These are phyloP conservation scores for Lactifluus piperatus DNA, from an alignment of 768 basidiomycete species.

Conservation along the genomic window DNA sequence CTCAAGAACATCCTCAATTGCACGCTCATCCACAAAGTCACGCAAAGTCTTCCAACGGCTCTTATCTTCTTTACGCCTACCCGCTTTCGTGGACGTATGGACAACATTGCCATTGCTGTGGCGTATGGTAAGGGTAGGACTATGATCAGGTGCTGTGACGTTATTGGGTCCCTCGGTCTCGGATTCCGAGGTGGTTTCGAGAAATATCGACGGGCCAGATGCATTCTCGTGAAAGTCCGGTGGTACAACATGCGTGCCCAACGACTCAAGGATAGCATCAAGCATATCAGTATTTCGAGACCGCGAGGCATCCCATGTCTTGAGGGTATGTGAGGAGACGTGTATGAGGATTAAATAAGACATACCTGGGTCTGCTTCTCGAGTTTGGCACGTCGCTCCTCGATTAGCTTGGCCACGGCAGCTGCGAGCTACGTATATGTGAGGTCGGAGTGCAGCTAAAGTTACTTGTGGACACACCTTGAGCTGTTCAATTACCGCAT, in stretches of 20 bases:
- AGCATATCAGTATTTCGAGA: conserved; percentile 51
- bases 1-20: conserved; percentile 69
- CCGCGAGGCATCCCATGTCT: conserved; percentile 71
- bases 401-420: conserved; percentile 63
- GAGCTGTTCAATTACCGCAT: conserved; percentile 68
- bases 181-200: conserved; percentile 54
- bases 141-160: conserved; percentile 25
- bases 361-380: conserved; percentile 53
- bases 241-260: conserved; percentile 66
- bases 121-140: conserved; percentile 36
- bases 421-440: conserved; percentile 48
- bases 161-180: conserved; percentile 23
- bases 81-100: conserved; percentile 13
- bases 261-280: conserved; percentile 61
- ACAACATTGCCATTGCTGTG: conserved; percentile 16
- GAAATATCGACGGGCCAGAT: conserved; percentile 68
- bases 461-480: conserved; percentile 38
- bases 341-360: not conserved
- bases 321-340: not conserved
- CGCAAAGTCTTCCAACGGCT: conserved; percentile 72
- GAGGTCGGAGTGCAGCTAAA: not conserved
- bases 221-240: conserved; percentile 65
- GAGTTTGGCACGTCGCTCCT: conserved; percentile 56
- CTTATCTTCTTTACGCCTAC: conserved; percentile 33
- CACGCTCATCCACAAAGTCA: conserved; percentile 80